These are phyloP conservation scores for Candida qinlingensis DNA, from an alignment of 805 yeast genomes.

Conservation along the genomic window DNA sequence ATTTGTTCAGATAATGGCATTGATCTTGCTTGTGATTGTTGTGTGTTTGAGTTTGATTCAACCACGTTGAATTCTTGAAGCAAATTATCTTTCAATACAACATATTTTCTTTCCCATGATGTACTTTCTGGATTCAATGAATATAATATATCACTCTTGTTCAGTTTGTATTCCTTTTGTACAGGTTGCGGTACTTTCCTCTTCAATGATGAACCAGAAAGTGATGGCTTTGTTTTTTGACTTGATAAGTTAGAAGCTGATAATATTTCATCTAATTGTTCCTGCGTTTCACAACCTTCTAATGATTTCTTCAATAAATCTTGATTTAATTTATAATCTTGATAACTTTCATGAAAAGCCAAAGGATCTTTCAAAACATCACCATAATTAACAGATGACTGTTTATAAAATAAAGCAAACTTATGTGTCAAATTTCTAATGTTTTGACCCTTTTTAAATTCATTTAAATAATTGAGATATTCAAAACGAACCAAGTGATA, in stretches of 20 bases:
- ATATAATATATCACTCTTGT: conserved; percentile 44
- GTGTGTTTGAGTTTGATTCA: background rate
- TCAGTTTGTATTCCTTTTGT: background rate
- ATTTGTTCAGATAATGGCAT: conserved; percentile 38
- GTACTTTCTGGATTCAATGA: conserved; percentile 36
- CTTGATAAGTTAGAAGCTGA: background rate
- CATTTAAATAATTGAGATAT: conserved; percentile 37
- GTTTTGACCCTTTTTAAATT: conserved; percentile 20
- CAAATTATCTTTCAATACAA: conserved; percentile 63
- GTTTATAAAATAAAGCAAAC: conserved; percentile 5
- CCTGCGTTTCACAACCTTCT: background rate
- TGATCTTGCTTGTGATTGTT: too few relatives aligned
- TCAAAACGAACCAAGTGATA: conserved; percentile 42
- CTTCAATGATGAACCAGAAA: too few relatives aligned
- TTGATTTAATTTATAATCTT: conserved; percentile 1
- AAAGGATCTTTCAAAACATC: background rate
- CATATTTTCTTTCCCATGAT: conserved; percentile 94
- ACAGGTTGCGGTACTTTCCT: conserved; percentile 1
- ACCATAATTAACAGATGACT: background rate
- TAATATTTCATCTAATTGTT: background rate
- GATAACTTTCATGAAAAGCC: background rate
- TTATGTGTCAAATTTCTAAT: conserved; percentile 14
- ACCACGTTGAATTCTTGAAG: conserved; percentile 24
- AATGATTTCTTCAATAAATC: background rate
- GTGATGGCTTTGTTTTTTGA: too few relatives aligned